Conservation (phyloP, 192 early-diverging fungal genomes). For the Mortierella antarctica region DNA sequence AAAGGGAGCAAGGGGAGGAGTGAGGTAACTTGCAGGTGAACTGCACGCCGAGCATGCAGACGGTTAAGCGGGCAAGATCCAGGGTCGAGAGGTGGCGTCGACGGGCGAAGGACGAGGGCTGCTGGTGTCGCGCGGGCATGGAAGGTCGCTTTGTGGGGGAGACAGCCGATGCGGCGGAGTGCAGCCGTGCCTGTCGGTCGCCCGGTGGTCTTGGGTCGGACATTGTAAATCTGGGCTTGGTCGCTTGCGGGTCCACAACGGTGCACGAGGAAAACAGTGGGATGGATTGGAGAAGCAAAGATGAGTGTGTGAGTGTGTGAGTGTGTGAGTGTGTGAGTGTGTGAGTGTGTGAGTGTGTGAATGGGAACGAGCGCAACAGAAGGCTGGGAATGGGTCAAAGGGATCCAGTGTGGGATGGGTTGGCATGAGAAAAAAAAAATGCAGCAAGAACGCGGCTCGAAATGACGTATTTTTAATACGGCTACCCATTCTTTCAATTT, state of each 20-base stretch:
- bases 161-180: too few relatives aligned
- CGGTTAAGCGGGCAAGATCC: conserved; percentile 56
- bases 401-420: not conserved
- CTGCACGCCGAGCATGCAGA: conserved; percentile 74
- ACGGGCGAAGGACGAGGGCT: conserved; percentile 2
- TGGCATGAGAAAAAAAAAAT: not conserved
- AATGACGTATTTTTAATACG: not conserved
- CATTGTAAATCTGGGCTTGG: too few relatives aligned
- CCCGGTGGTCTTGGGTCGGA: too few relatives aligned
- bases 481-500: too few relatives aligned
- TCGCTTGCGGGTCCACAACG: too few relatives aligned
- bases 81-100: conserved; percentile 14
- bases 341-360: not conserved
- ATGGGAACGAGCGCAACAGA: too few relatives aligned
- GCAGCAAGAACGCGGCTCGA: not conserved
- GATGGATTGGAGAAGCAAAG: not conserved
- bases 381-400: not conserved
- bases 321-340: not conserved
- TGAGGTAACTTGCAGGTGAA: conserved; percentile 70
- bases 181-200: too few relatives aligned
- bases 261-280: not conserved
- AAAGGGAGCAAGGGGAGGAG: not conserved
- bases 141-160: not conserved
- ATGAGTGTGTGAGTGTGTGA: not conserved
- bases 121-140: not conserved